Evolutionary conservation across 2,329 filamentous ascomycete genomes (phyloP), one percentile per base, ranked within the genome.

Genomic region (Cercospora brassicicola): DNA sequence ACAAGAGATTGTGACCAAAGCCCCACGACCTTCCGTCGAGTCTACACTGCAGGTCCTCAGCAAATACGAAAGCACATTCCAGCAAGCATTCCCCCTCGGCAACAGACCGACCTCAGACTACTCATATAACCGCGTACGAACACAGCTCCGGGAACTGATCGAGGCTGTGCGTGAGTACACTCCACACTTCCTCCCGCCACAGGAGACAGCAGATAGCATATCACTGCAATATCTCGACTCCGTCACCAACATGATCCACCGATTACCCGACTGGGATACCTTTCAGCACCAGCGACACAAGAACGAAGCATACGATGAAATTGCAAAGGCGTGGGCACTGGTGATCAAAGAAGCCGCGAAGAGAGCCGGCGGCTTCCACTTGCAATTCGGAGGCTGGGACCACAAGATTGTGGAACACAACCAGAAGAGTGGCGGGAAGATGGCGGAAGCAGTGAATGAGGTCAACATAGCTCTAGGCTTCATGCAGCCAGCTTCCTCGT

Each of bases 91-190:
- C 74, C 95, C 95, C 0, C 92, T 90, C 69, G 90, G 96, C 74
- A 92, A 93, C 76, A 90, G 93, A 73, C 87, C 90, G 11, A 92
- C 89, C 67, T 93, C 93, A 51, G 94, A 98, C 79, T 98, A 98
- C 81, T 90, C 93, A 61, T 99, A 97, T 79, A 96, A 97, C 78
- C 89, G 95, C 74, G 92, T 98, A 64, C 92, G 91, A 74, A 91
- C 94, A 72, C 88, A 91, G 42, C 85, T 98, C 18, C 83, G 89
- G 28, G 89, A 92, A 67, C 86, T 99, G 26, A 88, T 97, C 68
- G 93, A 97, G 67, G 93, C 95, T 53, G 85, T 99, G 55, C 90
- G 91, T 78, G 95, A 99, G 77, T 99, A 96, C 78, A 98, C 94
- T 0, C 93, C 93, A 3, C 93, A 98, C 79, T 99, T 96, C 76